Evolutionary conservation across 371 early-diverging fungal species (phyloP).

Genomic region (Blakeslea trispora): DNA sequence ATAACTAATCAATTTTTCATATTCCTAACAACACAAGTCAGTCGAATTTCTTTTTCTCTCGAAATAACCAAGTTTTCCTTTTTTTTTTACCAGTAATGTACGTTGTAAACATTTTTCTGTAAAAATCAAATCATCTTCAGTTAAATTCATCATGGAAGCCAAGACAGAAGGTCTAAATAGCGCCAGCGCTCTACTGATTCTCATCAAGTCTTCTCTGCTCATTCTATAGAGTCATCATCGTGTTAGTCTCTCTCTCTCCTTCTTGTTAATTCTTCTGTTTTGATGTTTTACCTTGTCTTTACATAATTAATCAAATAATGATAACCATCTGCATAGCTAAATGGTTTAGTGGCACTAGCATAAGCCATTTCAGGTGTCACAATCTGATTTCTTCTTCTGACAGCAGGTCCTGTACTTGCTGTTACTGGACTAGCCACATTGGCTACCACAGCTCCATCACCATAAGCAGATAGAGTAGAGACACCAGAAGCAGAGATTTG

Average conservation of each 20-base stretch:
- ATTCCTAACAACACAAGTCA: constrained; percentile 61
- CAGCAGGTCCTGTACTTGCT: constrained; percentile 23
- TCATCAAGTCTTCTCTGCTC: constrained; percentile 84
- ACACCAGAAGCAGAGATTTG: constrained; percentile 40
- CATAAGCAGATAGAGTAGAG: constrained; percentile 41
- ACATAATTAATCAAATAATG: constrained; percentile 80
- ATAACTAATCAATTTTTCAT: constrained; percentile 83
- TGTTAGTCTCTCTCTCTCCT: no score
- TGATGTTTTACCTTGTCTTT: constrained; percentile 59
- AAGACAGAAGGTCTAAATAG: constrained; percentile 91
- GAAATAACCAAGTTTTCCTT: no score
- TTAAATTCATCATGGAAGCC: constrained; percentile 88
- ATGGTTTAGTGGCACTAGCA: constrained; percentile 68
- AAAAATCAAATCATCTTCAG: constrained; percentile 89
- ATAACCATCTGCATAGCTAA: constrained; percentile 85
- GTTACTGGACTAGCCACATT: constrained; percentile 44
- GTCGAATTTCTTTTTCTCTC: no score
- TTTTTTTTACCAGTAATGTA: constrained; percentile 19
- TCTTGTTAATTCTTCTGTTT: no score
- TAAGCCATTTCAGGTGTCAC: constrained; percentile 48
- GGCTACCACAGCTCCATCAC: constrained; percentile 48
- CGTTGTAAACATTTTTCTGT: constrained; percentile 92
- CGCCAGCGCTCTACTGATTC: constrained; percentile 87
- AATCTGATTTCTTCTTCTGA: constrained; percentile 37
- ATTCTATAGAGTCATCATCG: no score